Evolutionary conservation across 2,329 filamentous ascomycete species (phyloP).

Genomic region (Lecanicillium sp.): DNA sequence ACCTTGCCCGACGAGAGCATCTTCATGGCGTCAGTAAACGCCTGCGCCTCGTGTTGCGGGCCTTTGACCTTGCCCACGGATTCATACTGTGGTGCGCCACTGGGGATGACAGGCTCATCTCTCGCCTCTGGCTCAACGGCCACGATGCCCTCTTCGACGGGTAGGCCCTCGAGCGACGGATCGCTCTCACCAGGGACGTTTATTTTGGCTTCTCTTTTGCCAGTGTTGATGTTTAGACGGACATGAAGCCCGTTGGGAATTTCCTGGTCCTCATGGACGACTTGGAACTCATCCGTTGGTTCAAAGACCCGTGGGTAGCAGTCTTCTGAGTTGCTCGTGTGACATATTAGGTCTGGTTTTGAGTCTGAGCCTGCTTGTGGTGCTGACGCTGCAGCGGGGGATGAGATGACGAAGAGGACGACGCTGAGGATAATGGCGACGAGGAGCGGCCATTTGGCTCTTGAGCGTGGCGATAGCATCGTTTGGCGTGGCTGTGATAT

Average conservation of each 20-base stretch:
- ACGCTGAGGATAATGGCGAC: slow-evolving; percentile 1
- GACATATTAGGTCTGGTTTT: slow-evolving; percentile 51
- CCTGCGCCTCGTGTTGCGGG: slow-evolving; percentile 29
- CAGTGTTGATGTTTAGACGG: slow-evolving; percentile 55
- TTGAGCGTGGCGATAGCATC: slow-evolving; percentile 7
- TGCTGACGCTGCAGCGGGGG: background rate
- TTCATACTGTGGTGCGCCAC: slow-evolving; percentile 49
- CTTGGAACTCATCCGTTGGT: slow-evolving; percentile 56
- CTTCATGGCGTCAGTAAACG: slow-evolving; percentile 34
- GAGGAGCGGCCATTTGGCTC: slow-evolving; percentile 1
- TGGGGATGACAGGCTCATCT: slow-evolving; percentile 28
- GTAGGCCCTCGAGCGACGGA: slow-evolving; percentile 38
- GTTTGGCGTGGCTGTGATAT: slow-evolving; percentile 3
- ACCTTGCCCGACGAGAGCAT: slow-evolving; percentile 37
- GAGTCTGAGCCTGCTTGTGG: background rate
- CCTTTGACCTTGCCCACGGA: slow-evolving; percentile 48
- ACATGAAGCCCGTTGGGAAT: slow-evolving; percentile 58
- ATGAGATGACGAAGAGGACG: background rate
- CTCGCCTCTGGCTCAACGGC: slow-evolving; percentile 40
- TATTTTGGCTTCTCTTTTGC: slow-evolving; percentile 57
- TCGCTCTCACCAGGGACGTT: slow-evolving; percentile 48
- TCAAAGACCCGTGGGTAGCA: slow-evolving; percentile 60
- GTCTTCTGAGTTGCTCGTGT: slow-evolving; percentile 48
- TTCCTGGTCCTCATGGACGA: slow-evolving; percentile 55
- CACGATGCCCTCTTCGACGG: slow-evolving; percentile 44